phyloP scores from a whole-genome alignment of 768 basidiomycete genomes.

The Pseudohyphozyma bogoriensis region DNA sequence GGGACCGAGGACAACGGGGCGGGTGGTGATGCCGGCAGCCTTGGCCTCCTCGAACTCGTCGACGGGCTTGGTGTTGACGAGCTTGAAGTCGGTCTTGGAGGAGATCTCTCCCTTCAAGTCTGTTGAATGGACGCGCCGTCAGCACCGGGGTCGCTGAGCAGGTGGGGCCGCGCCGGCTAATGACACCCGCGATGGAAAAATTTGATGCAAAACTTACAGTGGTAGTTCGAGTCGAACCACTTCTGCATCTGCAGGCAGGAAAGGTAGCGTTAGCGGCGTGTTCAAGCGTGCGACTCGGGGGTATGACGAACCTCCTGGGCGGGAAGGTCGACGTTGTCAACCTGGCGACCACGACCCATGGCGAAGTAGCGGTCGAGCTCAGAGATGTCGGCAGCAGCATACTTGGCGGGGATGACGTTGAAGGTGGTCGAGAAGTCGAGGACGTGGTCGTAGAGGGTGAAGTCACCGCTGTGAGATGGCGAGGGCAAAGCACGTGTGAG shows the following conservation, averaged over 20 bases:
- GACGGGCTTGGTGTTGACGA: conserved; percentile 83
- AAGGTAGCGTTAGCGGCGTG: no score
- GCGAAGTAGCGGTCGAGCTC: conserved; percentile 94
- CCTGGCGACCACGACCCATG: conserved; percentile 97
- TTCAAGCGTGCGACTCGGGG: no score
- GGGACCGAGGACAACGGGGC: conserved; percentile 92
- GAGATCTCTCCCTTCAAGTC: conserved; percentile 66
- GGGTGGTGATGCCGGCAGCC: conserved; percentile 73
- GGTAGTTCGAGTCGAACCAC: conserved; percentile 54
- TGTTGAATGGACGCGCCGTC: no score
- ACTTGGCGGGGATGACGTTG: conserved; percentile 94
- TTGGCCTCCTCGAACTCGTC: conserved; percentile 92
- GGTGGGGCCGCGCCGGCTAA: conserved; percentile 65
- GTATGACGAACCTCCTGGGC: conserved; percentile 14
- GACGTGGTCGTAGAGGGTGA: conserved; percentile 96
- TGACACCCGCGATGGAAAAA: not conserved
- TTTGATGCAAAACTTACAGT: conserved; percentile 1
- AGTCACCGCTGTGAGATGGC: conserved; percentile 67
- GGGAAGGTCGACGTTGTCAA: conserved; percentile 77
- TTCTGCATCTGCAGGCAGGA: conserved; percentile 99
- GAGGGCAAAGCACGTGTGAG: not conserved
- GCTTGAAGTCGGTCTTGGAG: conserved; percentile 55
- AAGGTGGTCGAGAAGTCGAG: conserved; percentile 92
- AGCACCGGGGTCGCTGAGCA: conserved; percentile 42
- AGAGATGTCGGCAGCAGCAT: conserved; percentile 72